Evolutionary conservation across 352 stramenopile genomes (phyloP).

Genomic region (Pythium biforme): DNA sequence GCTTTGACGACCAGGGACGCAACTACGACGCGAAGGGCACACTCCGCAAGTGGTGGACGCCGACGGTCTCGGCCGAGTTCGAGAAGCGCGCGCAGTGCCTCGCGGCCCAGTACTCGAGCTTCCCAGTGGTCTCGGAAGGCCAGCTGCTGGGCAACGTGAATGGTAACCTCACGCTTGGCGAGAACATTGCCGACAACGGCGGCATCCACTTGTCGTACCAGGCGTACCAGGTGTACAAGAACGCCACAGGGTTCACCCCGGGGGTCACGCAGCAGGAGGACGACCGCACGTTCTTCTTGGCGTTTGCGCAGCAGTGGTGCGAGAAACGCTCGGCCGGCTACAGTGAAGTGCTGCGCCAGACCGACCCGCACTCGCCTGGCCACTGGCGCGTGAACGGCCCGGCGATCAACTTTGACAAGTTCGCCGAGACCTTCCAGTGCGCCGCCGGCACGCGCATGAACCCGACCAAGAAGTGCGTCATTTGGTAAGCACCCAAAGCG

Average conservation of each 20-base stretch:
- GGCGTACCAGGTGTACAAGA: slow-evolving; percentile 71
- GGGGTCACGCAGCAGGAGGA: slow-evolving; percentile 31
- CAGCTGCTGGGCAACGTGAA: slow-evolving; percentile 68
- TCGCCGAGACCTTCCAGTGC: slow-evolving; percentile 67
- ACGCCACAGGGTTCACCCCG: slow-evolving; percentile 6
- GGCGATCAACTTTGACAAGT: slow-evolving; percentile 64
- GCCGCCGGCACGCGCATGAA: slow-evolving; percentile 63
- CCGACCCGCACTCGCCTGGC: slow-evolving; percentile 55
- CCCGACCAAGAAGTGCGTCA: slow-evolving; percentile 55
- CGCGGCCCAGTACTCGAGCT: slow-evolving; percentile 56
- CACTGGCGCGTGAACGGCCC: slow-evolving; percentile 69
- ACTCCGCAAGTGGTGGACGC: slow-evolving; percentile 92
- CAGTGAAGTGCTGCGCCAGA: slow-evolving; percentile 46
- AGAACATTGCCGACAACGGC: slow-evolving; percentile 92
- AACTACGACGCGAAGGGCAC: slow-evolving; percentile 85
- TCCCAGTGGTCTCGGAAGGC: slow-evolving; percentile 43
- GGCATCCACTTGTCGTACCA: slow-evolving; percentile 83
- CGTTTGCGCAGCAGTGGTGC: slow-evolving; percentile 70
- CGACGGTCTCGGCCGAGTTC: slow-evolving; percentile 46
- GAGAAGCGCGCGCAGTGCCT: slow-evolving; percentile 54
- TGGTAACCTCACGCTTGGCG: slow-evolving; percentile 88
- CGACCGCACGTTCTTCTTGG: slow-evolving; percentile 63
- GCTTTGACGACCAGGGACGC: slow-evolving; percentile 92
- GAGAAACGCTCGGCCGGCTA: slow-evolving; percentile 47
- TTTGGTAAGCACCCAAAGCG: slow-evolving; percentile 43